Conservation (phyloP, 106 monocot species). For the Ottelia alismoides region DNA sequence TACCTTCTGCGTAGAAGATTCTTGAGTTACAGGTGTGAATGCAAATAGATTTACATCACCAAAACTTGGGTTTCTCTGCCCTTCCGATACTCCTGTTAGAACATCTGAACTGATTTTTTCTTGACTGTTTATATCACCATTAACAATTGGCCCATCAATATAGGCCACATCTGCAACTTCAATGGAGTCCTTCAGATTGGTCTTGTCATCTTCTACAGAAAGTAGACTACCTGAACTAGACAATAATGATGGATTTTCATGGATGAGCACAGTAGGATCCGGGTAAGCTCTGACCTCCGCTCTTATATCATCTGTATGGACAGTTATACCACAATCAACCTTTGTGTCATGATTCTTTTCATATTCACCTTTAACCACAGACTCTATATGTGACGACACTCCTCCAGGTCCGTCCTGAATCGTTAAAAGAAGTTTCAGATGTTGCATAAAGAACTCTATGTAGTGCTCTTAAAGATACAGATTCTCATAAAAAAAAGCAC, state of each 20-base stretch:
- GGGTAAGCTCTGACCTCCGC: conserved; percentile 35
- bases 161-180: conserved; percentile 6
- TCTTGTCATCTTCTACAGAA: conserved; percentile 16
- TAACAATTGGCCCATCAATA: conserved; percentile 14
- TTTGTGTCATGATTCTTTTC: conserved; percentile 15
- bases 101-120: conserved; percentile 9
- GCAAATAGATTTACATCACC: conserved; percentile 60
- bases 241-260: conserved; percentile 34
- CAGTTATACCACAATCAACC: conserved; percentile 10
- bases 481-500: no score
- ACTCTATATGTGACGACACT: no score
- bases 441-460: no score
- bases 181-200: conserved; percentile 5
- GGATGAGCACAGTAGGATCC: conserved; percentile 74
- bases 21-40: conserved; percentile 47
- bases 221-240: conserved; percentile 4
- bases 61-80: conserved; percentile 16
- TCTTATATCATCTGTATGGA: conserved; percentile 11
- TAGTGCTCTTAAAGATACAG: no score
- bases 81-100: conserved; percentile 19
- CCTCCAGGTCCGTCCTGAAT: no score
- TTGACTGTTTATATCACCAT: conserved; percentile 16
- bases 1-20: conserved; percentile 44
- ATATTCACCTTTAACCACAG: no score
- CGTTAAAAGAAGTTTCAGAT: no score